These are phyloP conservation scores for Dimocarpus longan DNA, from an alignment of 345 rosid species.

Conservation along the genomic window DNA sequence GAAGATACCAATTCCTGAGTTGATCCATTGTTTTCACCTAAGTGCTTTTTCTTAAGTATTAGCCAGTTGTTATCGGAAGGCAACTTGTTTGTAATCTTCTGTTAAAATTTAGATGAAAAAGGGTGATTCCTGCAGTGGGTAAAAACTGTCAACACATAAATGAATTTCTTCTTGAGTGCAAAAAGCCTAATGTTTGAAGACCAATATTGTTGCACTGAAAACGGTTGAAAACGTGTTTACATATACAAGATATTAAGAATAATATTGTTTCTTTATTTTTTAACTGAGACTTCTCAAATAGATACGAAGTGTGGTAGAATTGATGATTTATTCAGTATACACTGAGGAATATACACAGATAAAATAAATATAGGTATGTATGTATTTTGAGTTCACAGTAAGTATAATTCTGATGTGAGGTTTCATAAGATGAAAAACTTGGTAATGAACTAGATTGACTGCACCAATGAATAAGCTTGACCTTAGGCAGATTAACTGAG, in stretches of 20 bases:
- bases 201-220: neutral
- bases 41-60: neutral
- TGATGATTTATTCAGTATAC: neutral
- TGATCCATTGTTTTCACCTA: neutral
- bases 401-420: neutral
- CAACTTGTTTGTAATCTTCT: neutral
- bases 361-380: no score
- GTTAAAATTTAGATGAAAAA: neutral
- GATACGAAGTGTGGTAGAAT: neutral
- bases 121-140: neutral
- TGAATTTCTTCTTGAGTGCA: neutral
- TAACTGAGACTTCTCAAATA: neutral
- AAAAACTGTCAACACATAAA: neutral
- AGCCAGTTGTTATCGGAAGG: neutral
- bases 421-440: neutral
- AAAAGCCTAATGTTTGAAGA: neutral
- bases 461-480: constrained; percentile 5
- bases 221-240: neutral
- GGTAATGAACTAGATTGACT: neutral
- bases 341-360: neutral
- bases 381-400: neutral
- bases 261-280: neutral
- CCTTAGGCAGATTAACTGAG: neutral
- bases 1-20: neutral
- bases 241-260: neutral